Base-by-base conservation (phyloP, 1,139 yeast genomes). In the Yamadazyma epiphylla region DNA sequence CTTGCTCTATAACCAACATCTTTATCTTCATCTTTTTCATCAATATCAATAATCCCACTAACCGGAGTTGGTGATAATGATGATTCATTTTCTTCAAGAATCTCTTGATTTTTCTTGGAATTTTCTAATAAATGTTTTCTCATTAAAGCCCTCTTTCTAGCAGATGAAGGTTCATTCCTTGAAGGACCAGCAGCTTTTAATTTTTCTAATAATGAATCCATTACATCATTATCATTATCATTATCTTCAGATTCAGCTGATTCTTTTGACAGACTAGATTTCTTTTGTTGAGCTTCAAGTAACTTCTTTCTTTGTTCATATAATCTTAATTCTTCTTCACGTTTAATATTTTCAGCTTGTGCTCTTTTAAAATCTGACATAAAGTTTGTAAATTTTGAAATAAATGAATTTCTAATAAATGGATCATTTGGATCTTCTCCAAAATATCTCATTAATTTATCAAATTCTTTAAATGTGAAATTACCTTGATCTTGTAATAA, bases 101-200 rank as follows among this genome's bases (percentile, higher is more conserved):
- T 29, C 9, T 22, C 25, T 11, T 12, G 29, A 20, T 28, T 11
- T 23, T 45, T 51, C 31, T 50, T 58, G 38, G 54, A 62, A 24
- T 56, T 60, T 31, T 67, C 74, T 37, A 73, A 34, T 27, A 80
- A 48, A 33, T 77, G 78, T 43, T 70, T 78, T 41, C 91, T 74
- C 43, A 89, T 84, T 40, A 83, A 63, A 0, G 95, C 95, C 37
- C 94, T 68, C 46, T 87, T 78, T 43, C 95, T 65, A 0, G 95
- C 95, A 5, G 91, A 77, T 1, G 84, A 61, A 0, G 94, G 80
- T 48, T 85, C 94, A 4, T 86, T 80, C 42, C 75, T 75, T 5
- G 77, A 48, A 11, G 87, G 82, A 0, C 86, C 88, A 0, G 84
- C 82, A 21, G 84, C 83, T 49, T 82, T 80, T 46, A 83, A 66